A percentile compares a stretch with the other conserved stretches of the same genome.
Evolutionary conservation across 2,329 filamentous ascomycete species (phyloP).

Genomic region (Chrysosporium queenslandicum): DNA sequence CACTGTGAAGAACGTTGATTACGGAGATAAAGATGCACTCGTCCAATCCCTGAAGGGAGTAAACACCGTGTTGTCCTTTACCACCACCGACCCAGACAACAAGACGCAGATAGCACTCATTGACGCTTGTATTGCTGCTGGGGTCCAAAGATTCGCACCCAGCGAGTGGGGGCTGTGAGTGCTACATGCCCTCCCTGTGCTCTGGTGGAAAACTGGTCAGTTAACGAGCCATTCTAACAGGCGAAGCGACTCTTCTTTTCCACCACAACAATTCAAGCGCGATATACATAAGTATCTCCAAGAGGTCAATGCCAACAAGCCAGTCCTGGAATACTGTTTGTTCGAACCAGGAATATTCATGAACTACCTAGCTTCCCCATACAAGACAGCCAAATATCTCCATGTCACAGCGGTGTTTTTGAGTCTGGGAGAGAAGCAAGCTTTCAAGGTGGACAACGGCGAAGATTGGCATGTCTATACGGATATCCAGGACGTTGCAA

Average conservation of each 20-base stretch:
- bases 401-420: slow-evolving; percentile 27
- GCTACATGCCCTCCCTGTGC: not conserved
- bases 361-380: slow-evolving; percentile 46
- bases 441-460: slow-evolving; percentile 24
- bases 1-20: slow-evolving; percentile 34
- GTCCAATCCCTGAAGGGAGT: slow-evolving; percentile 35
- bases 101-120: slow-evolving; percentile 29
- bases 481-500: slow-evolving; percentile 29
- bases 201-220: not conserved
- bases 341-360: slow-evolving; percentile 48
- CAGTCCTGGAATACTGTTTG: slow-evolving; percentile 46
- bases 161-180: slow-evolving; percentile 25
- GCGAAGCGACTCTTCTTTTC: not conserved
- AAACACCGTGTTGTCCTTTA: slow-evolving; percentile 46
- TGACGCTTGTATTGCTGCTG: slow-evolving; percentile 30
- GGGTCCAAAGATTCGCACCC: slow-evolving; percentile 34
- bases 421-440: slow-evolving; percentile 25
- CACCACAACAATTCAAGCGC: not conserved
- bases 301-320: slow-evolving; percentile 41
- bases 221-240: not conserved
- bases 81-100: slow-evolving; percentile 15
- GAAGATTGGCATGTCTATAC: slow-evolving; percentile 24
- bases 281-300: slow-evolving; percentile 41
- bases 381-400: slow-evolving; percentile 10
- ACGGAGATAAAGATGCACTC: slow-evolving; percentile 34